phyloP scores from a whole-genome alignment of 75 land plant species.

The Sequoia sempervirens region DNA sequence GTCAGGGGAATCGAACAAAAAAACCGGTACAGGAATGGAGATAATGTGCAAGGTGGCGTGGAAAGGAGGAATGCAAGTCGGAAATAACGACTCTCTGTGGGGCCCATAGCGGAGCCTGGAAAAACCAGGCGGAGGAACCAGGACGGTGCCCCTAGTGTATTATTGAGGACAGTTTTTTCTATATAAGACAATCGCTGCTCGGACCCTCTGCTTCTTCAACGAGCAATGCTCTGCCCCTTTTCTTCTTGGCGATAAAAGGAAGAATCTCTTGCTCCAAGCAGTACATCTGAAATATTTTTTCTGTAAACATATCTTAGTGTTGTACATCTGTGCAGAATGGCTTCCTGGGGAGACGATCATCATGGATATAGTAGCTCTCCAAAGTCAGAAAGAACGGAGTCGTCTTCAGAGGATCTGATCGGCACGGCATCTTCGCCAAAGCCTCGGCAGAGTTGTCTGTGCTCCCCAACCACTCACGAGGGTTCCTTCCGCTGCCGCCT shows the following conservation, averaged over 20 bases:
- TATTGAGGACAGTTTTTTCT: background rate
- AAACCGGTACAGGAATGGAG: too few relatives aligned
- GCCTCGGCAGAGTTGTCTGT: background rate
- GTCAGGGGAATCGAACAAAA: too few relatives aligned
- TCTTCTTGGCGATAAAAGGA: background rate
- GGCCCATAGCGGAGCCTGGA: background rate
- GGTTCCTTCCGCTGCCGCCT: constrained; percentile 4
- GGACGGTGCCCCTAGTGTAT: background rate
- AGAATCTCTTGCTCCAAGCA: background rate
- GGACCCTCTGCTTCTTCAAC: background rate
- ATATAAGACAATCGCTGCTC: background rate
- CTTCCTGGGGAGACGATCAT: background rate
- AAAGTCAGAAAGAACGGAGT: background rate
- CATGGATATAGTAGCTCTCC: background rate
- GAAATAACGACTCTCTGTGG: background rate
- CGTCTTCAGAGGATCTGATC: constrained; percentile 2
- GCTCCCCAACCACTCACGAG: constrained; percentile 1
- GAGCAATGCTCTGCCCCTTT: too few relatives aligned
- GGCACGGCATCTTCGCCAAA: background rate
- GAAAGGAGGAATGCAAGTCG: background rate
- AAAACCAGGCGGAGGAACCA: too few relatives aligned
- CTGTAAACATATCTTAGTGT: background rate
- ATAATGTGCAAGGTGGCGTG: background rate
- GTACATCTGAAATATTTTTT: background rate
- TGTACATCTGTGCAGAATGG: background rate